Percentiles rank a stretch among this genome's conserved stretches.
Conservation (phyloP, 2,329 filamentous ascomycete species). For the Didymella segeticola region DNA sequence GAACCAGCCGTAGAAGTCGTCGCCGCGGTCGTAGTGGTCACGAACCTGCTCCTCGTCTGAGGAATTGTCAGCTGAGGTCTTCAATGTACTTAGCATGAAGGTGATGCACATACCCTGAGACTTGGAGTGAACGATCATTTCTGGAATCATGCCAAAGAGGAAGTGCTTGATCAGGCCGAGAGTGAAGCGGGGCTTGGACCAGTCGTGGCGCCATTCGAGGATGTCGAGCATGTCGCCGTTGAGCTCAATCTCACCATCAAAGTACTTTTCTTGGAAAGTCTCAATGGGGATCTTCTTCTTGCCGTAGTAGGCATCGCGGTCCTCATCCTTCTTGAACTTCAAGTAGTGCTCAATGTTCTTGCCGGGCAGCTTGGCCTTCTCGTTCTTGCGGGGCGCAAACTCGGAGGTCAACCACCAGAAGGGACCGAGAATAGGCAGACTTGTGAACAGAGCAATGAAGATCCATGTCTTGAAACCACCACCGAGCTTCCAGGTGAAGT, state of each 20-base stretch:
- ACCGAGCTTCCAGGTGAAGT: conserved; percentile 80
- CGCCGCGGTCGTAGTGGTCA: conserved; percentile 95
- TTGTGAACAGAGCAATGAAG: conserved; percentile 82
- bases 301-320: conserved; percentile 73
- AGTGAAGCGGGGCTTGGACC: conserved; percentile 94
- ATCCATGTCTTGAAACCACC: conserved; percentile 87
- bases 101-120: conserved; percentile 71
- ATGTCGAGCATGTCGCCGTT: conserved; percentile 90
- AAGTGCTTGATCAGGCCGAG: conserved; percentile 85
- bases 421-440: conserved; percentile 76
- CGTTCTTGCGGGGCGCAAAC: conserved; percentile 87
- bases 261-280: conserved; percentile 98
- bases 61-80: conserved; percentile 31
- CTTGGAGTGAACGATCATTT: conserved; percentile 90
- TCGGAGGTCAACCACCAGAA: conserved; percentile 85
- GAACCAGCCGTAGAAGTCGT: conserved; percentile 99
- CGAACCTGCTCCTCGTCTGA: conserved; percentile 96
- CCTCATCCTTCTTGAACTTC: conserved; percentile 71
- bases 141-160: conserved; percentile 84
- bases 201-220: conserved; percentile 94
- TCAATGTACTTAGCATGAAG: background rate
- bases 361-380: conserved; percentile 87
- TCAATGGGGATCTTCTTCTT: conserved; percentile 85
- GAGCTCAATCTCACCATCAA: conserved; percentile 92
- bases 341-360: conserved; percentile 91